phyloP scores from a whole-genome alignment of 176 grass and related monocot species.

The Phoenix dactylifera region DNA sequence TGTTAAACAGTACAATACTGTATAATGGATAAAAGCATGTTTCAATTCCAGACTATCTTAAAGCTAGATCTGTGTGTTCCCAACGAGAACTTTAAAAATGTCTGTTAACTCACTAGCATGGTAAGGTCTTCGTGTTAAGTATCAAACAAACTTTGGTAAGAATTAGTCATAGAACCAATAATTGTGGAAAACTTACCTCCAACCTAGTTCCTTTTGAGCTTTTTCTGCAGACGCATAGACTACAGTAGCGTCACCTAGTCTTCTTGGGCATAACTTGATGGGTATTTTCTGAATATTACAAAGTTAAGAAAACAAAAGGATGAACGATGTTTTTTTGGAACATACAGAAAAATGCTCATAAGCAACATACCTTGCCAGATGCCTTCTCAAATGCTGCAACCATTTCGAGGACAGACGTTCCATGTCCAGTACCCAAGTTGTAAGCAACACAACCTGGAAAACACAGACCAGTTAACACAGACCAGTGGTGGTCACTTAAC shows the following conservation, averaged over 20 bases:
- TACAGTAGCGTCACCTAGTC: conserved; percentile 64
- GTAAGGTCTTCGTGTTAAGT: neutral
- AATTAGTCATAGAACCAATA: too few species aligned
- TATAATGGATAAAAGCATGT: neutral
- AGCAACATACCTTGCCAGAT: conserved; percentile 53
- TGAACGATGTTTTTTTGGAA: too few species aligned
- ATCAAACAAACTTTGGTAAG: neutral
- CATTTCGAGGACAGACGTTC: conserved; percentile 87
- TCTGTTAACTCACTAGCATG: neutral
- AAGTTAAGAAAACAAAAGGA: too few species aligned
- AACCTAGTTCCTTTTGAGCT: conserved; percentile 58
- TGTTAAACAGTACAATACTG: too few species aligned
- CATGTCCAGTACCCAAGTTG: conserved; percentile 71
- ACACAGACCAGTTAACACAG: neutral
- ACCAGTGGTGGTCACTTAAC: too few species aligned
- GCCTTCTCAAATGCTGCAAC: conserved; percentile 71
- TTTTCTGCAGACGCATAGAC: conserved; percentile 78
- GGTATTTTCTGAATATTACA: conserved; percentile 51
- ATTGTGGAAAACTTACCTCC: conserved; percentile 41
- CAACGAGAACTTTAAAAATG: neutral
- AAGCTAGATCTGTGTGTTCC: neutral
- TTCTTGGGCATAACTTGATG: conserved; percentile 61
- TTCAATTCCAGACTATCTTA: neutral
- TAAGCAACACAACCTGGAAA: conserved; percentile 68
- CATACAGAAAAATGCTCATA: neutral